A percentile compares a stretch with the other conserved stretches of the same genome.
Conservation (phyloP, 305 asterid genomes). For the Striga hermonthica region DNA sequence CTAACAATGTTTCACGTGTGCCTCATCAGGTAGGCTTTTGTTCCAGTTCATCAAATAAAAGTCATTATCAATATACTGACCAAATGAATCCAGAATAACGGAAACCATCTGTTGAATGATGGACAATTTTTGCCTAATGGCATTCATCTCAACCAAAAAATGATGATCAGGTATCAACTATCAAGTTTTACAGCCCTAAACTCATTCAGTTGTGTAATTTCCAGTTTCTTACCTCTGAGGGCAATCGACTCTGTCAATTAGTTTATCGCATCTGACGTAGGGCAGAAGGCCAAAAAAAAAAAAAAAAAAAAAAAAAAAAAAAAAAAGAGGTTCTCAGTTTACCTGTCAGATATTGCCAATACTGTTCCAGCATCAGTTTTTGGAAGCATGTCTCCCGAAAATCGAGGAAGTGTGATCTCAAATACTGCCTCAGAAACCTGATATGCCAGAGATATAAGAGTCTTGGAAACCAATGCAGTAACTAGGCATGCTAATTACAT, state of each 20-base stretch:
- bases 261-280: constrained; percentile 14
- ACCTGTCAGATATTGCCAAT: constrained; percentile 92
- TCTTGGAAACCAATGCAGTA: constrained; percentile 23
- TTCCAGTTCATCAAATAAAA: not conserved
- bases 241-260: not conserved
- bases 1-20: too few species aligned
- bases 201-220: not conserved
- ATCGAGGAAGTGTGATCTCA: constrained; percentile 91
- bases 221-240: constrained; percentile 14
- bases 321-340: not conserved
- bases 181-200: too few species aligned
- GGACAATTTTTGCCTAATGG: too few species aligned
- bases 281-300: not conserved
- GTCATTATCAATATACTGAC: not conserved
- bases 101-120: not conserved
- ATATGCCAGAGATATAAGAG: constrained; percentile 25
- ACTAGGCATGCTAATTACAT: constrained; percentile 25
- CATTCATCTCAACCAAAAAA: too few species aligned
- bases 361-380: constrained; percentile 77
- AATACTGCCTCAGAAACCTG: constrained; percentile 88
- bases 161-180: too few species aligned
- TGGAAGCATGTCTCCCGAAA: constrained; percentile 86
- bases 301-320: not conserved
- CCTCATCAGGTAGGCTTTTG: not conserved
- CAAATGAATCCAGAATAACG: not conserved